Conservation (phyloP, 176 grass and related monocot genomes). For the Aegilops bicornis region DNA sequence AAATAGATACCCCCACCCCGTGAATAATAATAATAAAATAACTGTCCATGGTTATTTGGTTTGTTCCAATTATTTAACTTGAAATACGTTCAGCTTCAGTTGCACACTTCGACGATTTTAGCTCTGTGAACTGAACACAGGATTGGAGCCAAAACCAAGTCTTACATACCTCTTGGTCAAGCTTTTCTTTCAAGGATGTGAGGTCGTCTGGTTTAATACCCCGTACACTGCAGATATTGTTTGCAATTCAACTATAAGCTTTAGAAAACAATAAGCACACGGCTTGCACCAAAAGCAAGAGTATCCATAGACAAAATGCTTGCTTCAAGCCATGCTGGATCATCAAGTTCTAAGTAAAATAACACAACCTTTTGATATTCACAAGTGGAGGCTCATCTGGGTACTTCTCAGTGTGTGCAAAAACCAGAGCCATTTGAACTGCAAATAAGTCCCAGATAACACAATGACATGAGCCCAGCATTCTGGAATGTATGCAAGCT, state of each 20-base stretch:
- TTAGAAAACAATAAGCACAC: slow-evolving; percentile 23
- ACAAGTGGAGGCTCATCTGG: slow-evolving; percentile 91
- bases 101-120: neutral
- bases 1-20: no score
- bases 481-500: neutral
- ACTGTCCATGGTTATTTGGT: neutral
- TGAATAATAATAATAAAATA: neutral
- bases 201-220: slow-evolving; percentile 92
- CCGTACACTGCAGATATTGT: slow-evolving; percentile 53
- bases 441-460: slow-evolving; percentile 33
- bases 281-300: slow-evolving; percentile 26
- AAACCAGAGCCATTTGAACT: slow-evolving; percentile 96
- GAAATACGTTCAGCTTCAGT: neutral
- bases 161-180: slow-evolving; percentile 76
- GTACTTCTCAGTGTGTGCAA: slow-evolving; percentile 95
- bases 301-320: neutral
- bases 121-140: neutral
- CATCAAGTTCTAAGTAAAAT: slow-evolving; percentile 13
- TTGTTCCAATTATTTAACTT: slow-evolving; percentile 22
- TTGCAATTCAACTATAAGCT: slow-evolving; percentile 26
- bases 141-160: slow-evolving; percentile 6
- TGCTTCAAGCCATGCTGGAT: slow-evolving; percentile 20
- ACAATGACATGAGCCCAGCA: neutral
- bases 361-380: slow-evolving; percentile 75
- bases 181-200: slow-evolving; percentile 70